These are phyloP conservation scores for Leishmania tropica DNA, from an alignment of 208 protist genomes.

Conservation along the genomic window DNA sequence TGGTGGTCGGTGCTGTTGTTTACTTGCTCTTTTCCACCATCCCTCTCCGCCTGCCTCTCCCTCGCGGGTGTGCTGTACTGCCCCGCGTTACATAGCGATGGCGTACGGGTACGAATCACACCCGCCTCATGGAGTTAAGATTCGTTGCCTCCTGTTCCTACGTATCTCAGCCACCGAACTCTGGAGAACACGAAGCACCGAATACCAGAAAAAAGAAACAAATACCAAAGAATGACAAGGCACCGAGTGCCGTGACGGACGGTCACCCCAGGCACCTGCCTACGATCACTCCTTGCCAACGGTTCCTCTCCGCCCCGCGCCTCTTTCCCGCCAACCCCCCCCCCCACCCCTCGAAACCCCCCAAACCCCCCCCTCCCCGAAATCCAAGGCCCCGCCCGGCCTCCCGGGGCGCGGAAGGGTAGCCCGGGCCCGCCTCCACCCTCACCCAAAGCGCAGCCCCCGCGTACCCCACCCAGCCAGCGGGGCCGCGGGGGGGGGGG, in stretches of 20 bases:
- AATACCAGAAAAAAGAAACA: neutral
- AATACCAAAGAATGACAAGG: neutral
- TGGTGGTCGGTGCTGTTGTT: neutral
- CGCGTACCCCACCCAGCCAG: no score
- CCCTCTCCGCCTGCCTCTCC: neutral
- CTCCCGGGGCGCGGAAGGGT: no score
- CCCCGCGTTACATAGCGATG: neutral
- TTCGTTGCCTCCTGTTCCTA: neutral
- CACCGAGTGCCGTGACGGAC: no score
- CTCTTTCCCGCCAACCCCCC: neutral
- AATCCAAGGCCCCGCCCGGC: no score
- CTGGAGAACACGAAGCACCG: neutral
- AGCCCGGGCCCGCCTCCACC: no score
- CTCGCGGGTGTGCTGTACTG: neutral
- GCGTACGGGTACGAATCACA: neutral
- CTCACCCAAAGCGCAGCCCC: no score
- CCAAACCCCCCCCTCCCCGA: no score
- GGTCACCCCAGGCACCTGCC: neutral
- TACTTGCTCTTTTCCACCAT: neutral
- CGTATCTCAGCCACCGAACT: neutral
- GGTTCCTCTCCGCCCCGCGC: neutral
- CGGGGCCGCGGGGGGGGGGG: no score
- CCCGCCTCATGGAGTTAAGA: neutral
- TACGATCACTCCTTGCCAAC: neutral
- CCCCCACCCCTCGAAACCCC: no score